Conservation (phyloP, 2,329 filamentous ascomycete species). For the Aspergillus glaucus region DNA sequence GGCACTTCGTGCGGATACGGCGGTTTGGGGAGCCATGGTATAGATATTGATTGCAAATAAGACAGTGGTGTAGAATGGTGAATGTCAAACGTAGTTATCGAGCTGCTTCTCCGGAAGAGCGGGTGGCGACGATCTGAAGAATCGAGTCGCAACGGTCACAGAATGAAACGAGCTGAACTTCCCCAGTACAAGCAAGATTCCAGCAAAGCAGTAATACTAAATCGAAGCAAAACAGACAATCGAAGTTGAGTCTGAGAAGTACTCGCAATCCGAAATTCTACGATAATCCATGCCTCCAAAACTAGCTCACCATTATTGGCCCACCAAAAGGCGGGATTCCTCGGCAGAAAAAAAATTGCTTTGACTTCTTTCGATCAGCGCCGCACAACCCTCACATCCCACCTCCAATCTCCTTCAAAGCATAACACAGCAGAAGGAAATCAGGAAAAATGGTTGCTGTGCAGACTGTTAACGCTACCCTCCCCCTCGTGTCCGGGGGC, state of each 20-base stretch:
- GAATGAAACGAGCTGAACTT: background rate
- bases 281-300: conserved; percentile 14
- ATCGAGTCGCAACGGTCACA: background rate
- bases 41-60: background rate
- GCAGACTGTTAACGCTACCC: conserved; percentile 34
- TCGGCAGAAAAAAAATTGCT: conserved; percentile 31
- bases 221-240: background rate
- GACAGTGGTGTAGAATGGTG: background rate
- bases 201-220: background rate
- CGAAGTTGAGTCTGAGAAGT: background rate
- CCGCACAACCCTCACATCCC: conserved; percentile 8
- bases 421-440: conserved; percentile 1
- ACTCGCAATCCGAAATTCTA: background rate
- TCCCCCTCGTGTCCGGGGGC: conserved; percentile 70
- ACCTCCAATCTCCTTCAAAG: conserved; percentile 2
- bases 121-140: too few relatives aligned
- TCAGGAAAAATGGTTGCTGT: conserved; percentile 57
- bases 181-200: too few relatives aligned
- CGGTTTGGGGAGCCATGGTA: conserved; percentile 29
- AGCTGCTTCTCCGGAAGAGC: too few relatives aligned
- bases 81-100: background rate
- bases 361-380: conserved; percentile 3
- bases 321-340: conserved; percentile 13
- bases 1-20: conserved; percentile 59
- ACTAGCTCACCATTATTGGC: conserved; percentile 23